Base-by-base conservation (phyloP, 179 eudicot species). In the Pouteria campechiana region DNA sequence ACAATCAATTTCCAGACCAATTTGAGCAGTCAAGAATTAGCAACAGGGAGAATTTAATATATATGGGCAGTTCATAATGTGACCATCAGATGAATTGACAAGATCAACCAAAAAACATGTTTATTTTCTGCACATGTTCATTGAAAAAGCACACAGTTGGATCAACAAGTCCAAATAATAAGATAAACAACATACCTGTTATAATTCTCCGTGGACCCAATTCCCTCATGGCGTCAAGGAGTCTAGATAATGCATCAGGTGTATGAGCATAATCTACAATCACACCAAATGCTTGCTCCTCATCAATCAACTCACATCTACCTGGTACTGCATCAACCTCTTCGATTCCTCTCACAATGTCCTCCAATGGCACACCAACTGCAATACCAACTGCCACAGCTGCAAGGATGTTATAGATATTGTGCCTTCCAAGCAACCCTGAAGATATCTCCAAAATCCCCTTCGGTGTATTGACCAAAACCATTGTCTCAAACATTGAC, bases 261-360 rank as follows among this genome's bases (percentile, higher is more conserved):
- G 87, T 87, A 38, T 58, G 57, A 13, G 98, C 98, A 77, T 86
- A 68, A 53, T 90, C 94, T 37, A 90, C 98, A 46, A 90, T 66
- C 45, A 90, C 98, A 53, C 98, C 98, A 63, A 72, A 90, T 33
- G 98, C 88, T 58, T 90, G 98, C 64, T 87, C 98, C 64, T 90
- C 96, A 50, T 90, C 98, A 39, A 90, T 82, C 63, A 90, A 73
- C 64, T 90, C 98, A 65, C 96, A 90, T 54, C 96, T 70, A 25
- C 98, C 98, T 17, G 98, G 98, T 46, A 90, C 94, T 0, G 87
- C 83, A 52, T 90, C 98, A 41, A 90, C 92, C 61, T 90, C 98
- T 68, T 90, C 98, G 47, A 90, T 67, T 46, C 98, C 98, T 70
- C 92, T 82, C 28, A 90, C 98, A 50, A 90, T 90, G 45, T 90